phyloP scores from a whole-genome alignment of 1,284 basidiomycete genomes.

The Melanopsichium pennsylvanicum region DNA sequence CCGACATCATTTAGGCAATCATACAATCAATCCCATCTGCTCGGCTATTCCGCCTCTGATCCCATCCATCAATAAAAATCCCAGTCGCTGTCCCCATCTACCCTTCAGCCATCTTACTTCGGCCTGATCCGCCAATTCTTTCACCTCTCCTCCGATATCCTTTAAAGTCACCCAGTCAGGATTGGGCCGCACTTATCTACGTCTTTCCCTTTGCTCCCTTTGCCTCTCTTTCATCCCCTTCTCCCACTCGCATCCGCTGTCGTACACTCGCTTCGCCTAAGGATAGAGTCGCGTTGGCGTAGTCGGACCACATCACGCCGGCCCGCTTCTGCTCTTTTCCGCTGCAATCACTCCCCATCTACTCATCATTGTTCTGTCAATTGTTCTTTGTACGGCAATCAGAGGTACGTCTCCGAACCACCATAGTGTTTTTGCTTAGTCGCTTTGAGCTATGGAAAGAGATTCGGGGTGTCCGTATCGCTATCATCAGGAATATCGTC shows the following conservation, averaged over 20 bases:
- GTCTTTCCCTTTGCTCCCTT: conserved; percentile 1
- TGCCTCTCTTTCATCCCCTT: not conserved
- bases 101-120: too few species aligned
- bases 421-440: not conserved
- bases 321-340: too few species aligned
- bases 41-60: too few species aligned
- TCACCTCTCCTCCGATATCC: not conserved
- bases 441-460: conserved; percentile 21
- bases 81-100: too few species aligned
- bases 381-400: too few species aligned
- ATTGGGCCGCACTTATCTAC: not conserved
- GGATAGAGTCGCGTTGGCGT: not conserved
- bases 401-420: not conserved
- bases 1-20: too few species aligned
- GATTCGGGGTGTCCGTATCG: conserved; percentile 6
- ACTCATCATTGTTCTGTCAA: too few species aligned
- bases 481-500: conserved; percentile 10
- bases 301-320: not conserved
- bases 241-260: not conserved
- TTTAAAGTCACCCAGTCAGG: conserved; percentile 6
- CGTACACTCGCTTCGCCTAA: not conserved
- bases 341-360: too few species aligned
- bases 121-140: too few species aligned
- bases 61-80: too few species aligned
- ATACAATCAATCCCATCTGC: too few species aligned